Evolutionary conservation across 1,284 basidiomycete species (phyloP).

Genomic region (Trametes pubescens): DNA sequence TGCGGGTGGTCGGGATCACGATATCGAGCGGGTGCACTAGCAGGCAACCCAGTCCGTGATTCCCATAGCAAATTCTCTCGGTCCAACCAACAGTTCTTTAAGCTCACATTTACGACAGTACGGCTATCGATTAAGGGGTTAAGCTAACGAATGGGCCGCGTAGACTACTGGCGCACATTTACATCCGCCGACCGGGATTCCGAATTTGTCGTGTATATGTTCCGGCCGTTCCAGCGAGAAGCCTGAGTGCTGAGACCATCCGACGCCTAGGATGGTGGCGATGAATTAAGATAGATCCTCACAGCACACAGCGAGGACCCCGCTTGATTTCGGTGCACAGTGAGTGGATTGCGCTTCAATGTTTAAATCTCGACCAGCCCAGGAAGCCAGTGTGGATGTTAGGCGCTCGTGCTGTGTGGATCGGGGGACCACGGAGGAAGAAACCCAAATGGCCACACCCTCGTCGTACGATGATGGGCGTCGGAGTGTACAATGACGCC

Average conservation of each 20-base stretch:
- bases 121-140: neutral
- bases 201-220: neutral
- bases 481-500: too few species aligned
- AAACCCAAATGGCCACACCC: too few species aligned
- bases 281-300: constrained; percentile 16
- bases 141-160: too few species aligned
- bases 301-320: neutral
- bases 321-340: neutral
- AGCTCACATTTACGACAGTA: neutral
- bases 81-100: too few species aligned
- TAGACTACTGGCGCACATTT: too few species aligned
- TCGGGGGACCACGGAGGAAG: neutral
- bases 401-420: neutral
- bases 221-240: neutral
- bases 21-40: constrained; percentile 1
- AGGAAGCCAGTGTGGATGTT: neutral
- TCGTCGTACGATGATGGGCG: neutral
- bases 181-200: neutral
- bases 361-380: neutral
- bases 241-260: constrained; percentile 9
- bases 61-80: neutral
- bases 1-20: constrained; percentile 20
- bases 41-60: neutral
- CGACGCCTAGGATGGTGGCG: constrained; percentile 1
- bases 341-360: constrained; percentile 4